A percentile compares a stretch with the other conserved stretches of the same genome.
phyloP scores from a whole-genome alignment of 169 alveolate species.

The Fabrea salina region DNA sequence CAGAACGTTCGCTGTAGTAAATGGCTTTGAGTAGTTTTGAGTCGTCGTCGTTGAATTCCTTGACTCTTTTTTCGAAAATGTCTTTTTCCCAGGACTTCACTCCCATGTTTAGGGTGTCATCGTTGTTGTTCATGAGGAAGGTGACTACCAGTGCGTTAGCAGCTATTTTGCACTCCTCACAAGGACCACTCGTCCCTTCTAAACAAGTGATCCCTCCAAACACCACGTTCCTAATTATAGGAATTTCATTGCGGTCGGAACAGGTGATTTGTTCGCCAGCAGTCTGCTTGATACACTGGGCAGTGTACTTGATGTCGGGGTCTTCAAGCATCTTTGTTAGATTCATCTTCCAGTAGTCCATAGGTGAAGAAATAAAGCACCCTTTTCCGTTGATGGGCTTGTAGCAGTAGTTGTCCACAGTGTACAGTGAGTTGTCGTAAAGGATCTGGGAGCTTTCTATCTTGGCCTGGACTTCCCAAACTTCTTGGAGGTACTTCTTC shows the following conservation, averaged over 20 bases:
- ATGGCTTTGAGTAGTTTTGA: conserved; percentile 40
- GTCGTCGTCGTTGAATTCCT: conserved; percentile 52
- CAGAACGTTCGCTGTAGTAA: conserved; percentile 70
- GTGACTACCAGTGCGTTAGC: conserved; percentile 70
- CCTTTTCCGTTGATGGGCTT: conserved; percentile 80
- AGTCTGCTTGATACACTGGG: conserved; percentile 67
- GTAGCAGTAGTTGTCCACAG: conserved; percentile 72
- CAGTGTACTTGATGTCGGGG: conserved; percentile 57
- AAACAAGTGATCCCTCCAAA: conserved; percentile 55
- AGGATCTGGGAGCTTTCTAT: conserved; percentile 45
- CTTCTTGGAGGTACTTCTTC: conserved; percentile 48
- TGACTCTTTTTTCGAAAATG: conserved; percentile 49
- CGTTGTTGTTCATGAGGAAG: conserved; percentile 65
- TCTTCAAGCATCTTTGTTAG: conserved; percentile 42
- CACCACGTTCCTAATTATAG: conserved; percentile 62
- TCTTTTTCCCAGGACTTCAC: conserved; percentile 77
- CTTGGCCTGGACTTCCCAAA: conserved; percentile 43
- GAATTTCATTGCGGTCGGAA: conserved; percentile 73
- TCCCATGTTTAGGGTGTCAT: conserved; percentile 43
- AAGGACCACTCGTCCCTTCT: conserved; percentile 46
- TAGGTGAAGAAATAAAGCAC: conserved; percentile 75
- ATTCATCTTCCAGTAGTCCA: conserved; percentile 78
- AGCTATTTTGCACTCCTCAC: conserved; percentile 62
- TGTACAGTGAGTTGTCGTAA: conserved; percentile 38
- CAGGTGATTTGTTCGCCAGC: conserved; percentile 52